Base-by-base conservation (phyloP, 306 rosid genomes). In the Cercis canadensis region DNA sequence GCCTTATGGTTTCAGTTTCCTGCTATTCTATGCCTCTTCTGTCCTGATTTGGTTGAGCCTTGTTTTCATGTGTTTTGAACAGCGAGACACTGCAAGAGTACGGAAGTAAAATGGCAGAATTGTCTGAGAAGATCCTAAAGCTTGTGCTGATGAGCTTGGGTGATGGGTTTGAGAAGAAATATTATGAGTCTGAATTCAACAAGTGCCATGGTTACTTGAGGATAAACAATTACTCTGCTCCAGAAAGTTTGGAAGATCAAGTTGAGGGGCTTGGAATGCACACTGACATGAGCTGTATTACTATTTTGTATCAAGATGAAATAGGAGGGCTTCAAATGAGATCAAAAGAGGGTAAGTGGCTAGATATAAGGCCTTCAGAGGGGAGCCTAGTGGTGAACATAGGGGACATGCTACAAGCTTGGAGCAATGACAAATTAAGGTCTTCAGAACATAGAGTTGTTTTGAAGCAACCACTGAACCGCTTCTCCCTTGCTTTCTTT, bases 231-330 rank as follows among this genome's bases (percentile, higher is more conserved):
- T 94, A 91, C 69, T 76, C 86, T 5, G 55, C 92, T 18, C 96
- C 86, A 59, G 83, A 82, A 55, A 65, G 9, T 29, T n/a, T 72
- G 39, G 83, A 78, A 18, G 82, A 74, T 18, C 80, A 84, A 65
- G 77, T 85, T 46, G 99, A 94, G 31, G 97, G 99, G n/a, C 97
- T 94, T 7, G 99, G 99, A 11, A 91, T 84, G 90, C 99, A 89
- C 62, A 94, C 97, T 14, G 99, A 94, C 17, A 94, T 90, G 99
- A 94, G 99, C 67, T 91, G 97, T 32, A 75, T 94, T 2, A 94
- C 99, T 5, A 80, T 91, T 41, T 70, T 91, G 37, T 87, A 86
- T 58, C 99, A 91, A 83, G 99, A 91, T 58, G 83, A 87, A 80
- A 83, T 77, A 15, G 97, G 97, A 46, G 99, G 97, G 64, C 96